Evolutionary conservation across 306 rosid species (phyloP).

Genomic region (Cicer bijugum): DNA sequence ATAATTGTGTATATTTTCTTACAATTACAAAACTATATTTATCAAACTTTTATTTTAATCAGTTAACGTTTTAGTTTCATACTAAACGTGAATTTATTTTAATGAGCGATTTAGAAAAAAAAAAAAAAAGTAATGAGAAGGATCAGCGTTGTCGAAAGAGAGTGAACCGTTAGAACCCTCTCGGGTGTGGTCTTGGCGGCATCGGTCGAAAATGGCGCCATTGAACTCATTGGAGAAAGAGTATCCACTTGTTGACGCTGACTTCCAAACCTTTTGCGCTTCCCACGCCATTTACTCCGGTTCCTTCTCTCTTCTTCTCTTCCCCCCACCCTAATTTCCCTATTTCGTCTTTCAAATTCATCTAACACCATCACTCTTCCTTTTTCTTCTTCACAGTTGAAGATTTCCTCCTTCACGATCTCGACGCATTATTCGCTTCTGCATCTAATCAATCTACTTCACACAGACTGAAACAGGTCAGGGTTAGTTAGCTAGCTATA

Average conservation of each 20-base stretch:
- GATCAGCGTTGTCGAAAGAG: too few species aligned
- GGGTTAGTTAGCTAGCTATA: conserved; percentile 41
- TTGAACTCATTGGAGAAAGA: conserved; percentile 48
- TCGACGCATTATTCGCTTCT: conserved; percentile 44
- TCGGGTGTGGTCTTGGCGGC: background rate
- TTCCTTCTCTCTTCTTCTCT: background rate
- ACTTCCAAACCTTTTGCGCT: conserved; percentile 50
- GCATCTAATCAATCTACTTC: conserved; percentile 44
- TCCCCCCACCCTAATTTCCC: background rate
- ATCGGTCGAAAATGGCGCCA: conserved; percentile 47
- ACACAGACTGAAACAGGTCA: conserved; percentile 53
- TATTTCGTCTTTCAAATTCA: background rate
- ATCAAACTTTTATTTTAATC: too few species aligned
- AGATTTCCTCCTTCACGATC: conserved; percentile 73
- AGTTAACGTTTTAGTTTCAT: too few species aligned
- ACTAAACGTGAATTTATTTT: too few species aligned
- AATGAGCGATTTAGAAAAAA: too few species aligned
- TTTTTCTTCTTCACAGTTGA: conserved; percentile 56
- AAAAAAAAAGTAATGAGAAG: too few species aligned
- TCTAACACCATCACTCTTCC: conserved; percentile 23
- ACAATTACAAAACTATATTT: too few species aligned
- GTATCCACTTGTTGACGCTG: conserved; percentile 47
- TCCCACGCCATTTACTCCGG: conserved; percentile 52
- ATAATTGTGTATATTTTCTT: too few species aligned
- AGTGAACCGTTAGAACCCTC: too few species aligned